Evolutionary conservation across 495 filamentous ascomycete species (phyloP).

Genomic region (Neurospora tetrasperma): DNA sequence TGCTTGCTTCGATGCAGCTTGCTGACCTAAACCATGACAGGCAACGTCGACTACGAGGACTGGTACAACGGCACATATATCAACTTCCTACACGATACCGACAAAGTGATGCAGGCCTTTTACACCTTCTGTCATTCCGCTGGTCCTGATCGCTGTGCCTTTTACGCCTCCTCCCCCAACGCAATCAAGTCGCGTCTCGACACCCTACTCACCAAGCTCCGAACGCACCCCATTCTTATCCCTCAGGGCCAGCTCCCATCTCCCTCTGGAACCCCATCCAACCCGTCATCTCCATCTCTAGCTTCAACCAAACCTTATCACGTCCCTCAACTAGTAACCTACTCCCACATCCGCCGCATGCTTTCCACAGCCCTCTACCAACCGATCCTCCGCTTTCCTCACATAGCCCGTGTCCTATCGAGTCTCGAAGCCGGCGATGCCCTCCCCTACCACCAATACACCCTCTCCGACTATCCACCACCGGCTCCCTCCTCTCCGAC

Average conservation of each 20-base stretch:
- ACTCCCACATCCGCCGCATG: constrained; percentile 30
- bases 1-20: constrained; percentile 4
- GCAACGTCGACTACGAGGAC: constrained; percentile 38
- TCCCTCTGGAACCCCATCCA: neutral
- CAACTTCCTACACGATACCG: constrained; percentile 42
- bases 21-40: constrained; percentile 8
- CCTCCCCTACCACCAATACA: constrained; percentile 38
- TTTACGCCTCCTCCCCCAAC: constrained; percentile 32
- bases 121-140: constrained; percentile 42
- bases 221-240: constrained; percentile 41
- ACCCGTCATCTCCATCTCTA: too few relatives aligned
- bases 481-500: constrained; percentile 17
- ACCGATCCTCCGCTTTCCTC: constrained; percentile 48
- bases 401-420: constrained; percentile 43
- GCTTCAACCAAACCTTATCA: constrained; percentile 11
- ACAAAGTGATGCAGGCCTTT: constrained; percentile 43
- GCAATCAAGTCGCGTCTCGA: constrained; percentile 32
- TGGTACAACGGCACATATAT: constrained; percentile 37
- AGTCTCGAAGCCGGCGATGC: constrained; percentile 47
- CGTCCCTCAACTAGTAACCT: constrained; percentile 32
- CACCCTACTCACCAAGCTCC: constrained; percentile 32
- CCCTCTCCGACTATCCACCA: constrained; percentile 22
- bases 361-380: constrained; percentile 46
- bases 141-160: constrained; percentile 37
- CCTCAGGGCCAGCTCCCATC: neutral